Evolutionary conservation across 2,329 filamentous ascomycete genomes (phyloP).

Genomic region (Teratosphaeria viscida): DNA sequence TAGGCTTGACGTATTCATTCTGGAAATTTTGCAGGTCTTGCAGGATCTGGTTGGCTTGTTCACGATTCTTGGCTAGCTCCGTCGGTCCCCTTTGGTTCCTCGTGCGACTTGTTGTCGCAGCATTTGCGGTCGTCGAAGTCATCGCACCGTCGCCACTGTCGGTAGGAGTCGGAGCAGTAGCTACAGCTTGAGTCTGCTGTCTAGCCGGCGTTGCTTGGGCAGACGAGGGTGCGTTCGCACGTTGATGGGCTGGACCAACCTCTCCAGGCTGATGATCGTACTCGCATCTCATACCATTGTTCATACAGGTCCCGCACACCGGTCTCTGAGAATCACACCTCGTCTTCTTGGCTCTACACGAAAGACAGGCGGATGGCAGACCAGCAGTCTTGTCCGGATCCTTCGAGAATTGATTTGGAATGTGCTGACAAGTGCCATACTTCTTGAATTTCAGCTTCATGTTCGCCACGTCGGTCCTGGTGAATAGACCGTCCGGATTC

Average conservation of each 20-base stretch:
- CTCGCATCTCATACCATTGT: slow-evolving; percentile 10
- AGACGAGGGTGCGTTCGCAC: background rate
- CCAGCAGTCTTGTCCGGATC: background rate
- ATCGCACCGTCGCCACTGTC: background rate
- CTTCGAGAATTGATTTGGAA: slow-evolving; percentile 3
- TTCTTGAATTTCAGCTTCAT: slow-evolving; percentile 27
- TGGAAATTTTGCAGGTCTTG: slow-evolving; percentile 15
- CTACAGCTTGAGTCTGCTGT: background rate
- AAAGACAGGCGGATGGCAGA: slow-evolving; percentile 15
- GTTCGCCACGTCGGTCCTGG: slow-evolving; percentile 25
- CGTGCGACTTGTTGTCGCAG: background rate
- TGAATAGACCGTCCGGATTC: slow-evolving; percentile 24
- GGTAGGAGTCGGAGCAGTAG: background rate
- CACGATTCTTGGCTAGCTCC: background rate
- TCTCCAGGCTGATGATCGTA: slow-evolving; percentile 14
- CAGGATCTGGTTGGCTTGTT: slow-evolving; percentile 11
- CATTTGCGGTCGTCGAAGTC: background rate
- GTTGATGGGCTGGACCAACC: background rate
- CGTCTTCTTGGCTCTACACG: slow-evolving; percentile 19
- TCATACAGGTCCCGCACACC: slow-evolving; percentile 15
- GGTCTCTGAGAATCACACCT: slow-evolving; percentile 19
- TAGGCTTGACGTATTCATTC: slow-evolving; percentile 17
- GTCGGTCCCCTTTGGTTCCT: background rate
- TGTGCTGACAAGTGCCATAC: slow-evolving; percentile 19
- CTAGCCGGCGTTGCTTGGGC: background rate